A percentile compares a stretch with the other conserved stretches of the same genome.
Conservation (phyloP, 139 green algal species). For the Haematococcus lacustris region DNA sequence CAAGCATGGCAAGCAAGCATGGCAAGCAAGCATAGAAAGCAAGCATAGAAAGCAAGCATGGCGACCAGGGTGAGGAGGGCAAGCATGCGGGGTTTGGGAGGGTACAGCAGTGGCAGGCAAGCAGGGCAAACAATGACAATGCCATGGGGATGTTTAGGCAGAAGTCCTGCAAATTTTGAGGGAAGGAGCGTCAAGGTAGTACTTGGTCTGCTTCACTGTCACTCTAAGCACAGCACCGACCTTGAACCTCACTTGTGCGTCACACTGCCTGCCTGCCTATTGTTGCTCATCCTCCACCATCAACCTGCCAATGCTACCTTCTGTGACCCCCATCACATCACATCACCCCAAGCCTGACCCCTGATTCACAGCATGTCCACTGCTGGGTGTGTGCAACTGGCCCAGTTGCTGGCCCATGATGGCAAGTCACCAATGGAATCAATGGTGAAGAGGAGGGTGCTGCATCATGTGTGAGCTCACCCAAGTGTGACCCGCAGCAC, state of each 20-base stretch:
- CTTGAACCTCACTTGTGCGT: no score
- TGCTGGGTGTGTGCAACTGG: neutral
- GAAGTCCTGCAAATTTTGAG: neutral
- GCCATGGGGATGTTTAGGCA: neutral
- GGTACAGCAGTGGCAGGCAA: no score
- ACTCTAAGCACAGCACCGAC: no score
- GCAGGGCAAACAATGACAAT: neutral
- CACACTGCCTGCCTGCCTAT: no score
- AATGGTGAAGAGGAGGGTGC: neutral
- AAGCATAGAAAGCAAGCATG: no score
- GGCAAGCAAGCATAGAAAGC: no score
- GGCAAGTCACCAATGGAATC: neutral
- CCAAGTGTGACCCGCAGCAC: neutral
- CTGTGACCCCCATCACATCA: neutral
- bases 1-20: no score
- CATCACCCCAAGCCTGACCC: neutral
- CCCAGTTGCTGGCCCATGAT: neutral
- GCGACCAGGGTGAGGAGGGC: neutral
- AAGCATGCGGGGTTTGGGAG: neutral
- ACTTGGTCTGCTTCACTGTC: no score
- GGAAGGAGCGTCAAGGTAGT: neutral
- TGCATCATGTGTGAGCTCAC: neutral
- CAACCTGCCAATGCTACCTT: no score
- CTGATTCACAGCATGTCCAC: conserved; percentile 1
- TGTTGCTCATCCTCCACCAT: no score